Evolutionary conservation across 768 basidiomycete genomes (phyloP).

Genomic region (Sarcomyxa edulis): DNA sequence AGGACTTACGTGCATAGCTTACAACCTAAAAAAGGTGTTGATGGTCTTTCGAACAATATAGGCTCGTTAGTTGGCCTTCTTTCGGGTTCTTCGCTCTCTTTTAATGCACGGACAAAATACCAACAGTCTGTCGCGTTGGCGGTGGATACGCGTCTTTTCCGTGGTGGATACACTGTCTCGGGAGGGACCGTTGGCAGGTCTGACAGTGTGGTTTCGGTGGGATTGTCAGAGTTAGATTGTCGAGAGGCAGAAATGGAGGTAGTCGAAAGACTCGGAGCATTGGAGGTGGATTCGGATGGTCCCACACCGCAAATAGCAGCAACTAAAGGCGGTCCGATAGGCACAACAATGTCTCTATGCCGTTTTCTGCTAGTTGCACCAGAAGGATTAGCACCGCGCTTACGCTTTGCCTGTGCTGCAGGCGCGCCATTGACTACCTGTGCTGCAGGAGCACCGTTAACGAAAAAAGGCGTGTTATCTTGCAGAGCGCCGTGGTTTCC

Average conservation of each 20-base stretch:
- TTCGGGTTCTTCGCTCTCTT: slow-evolving; percentile 6
- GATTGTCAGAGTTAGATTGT: not conserved
- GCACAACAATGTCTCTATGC: too few relatives aligned
- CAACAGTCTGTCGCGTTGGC: slow-evolving; percentile 14
- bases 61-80: slow-evolving; percentile 1
- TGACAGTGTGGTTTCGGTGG: not conserved
- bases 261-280: too few relatives aligned
- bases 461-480: too few relatives aligned
- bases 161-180: not conserved
- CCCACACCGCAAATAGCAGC: not conserved
- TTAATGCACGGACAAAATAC: slow-evolving; percentile 12
- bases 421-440: too few relatives aligned
- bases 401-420: too few relatives aligned
- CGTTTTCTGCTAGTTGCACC: too few relatives aligned
- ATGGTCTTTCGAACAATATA: slow-evolving; percentile 7
- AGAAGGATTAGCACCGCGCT: too few relatives aligned
- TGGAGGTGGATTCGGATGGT: too few relatives aligned
- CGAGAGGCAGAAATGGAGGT: too few relatives aligned
- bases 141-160: not conserved
- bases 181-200: not conserved
- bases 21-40: slow-evolving; percentile 11
- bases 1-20: slow-evolving; percentile 22
- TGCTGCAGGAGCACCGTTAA: too few relatives aligned
- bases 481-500: too few relatives aligned
- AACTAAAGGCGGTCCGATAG: too few relatives aligned